Percentiles rank a stretch among this genome's conserved stretches.
Evolutionary conservation across 129 eudicot species (phyloP).

Genomic region (Heracleum sosnowskyi): DNA sequence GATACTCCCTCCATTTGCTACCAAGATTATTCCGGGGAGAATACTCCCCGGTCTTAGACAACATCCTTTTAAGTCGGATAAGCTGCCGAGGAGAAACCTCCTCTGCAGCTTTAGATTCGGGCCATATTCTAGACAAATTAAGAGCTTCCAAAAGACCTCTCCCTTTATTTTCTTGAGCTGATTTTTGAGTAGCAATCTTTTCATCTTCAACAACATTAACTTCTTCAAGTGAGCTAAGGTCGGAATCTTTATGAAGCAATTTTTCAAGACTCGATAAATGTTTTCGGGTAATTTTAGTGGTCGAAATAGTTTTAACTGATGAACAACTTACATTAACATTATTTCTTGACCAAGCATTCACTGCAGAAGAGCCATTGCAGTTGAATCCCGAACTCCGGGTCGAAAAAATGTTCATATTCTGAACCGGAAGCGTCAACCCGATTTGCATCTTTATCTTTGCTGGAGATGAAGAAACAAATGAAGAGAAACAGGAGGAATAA

Average conservation of each 20-base stretch:
- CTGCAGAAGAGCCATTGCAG: conserved; percentile 25
- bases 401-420: conserved; percentile 27
- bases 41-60: conserved; percentile 47
- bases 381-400: conserved; percentile 31
- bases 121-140: conserved; percentile 56
- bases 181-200: neutral
- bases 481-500: neutral
- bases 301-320: conserved; percentile 7
- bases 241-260: conserved; percentile 33
- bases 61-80: conserved; percentile 42
- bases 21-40: conserved; percentile 64
- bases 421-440: conserved; percentile 54
- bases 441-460: conserved; percentile 6
- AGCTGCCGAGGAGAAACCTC: conserved; percentile 82
- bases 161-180: conserved; percentile 16
- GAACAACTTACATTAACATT: conserved; percentile 6
- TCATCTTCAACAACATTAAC: neutral
- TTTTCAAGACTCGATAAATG: conserved; percentile 61
- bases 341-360: conserved; percentile 32
- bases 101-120: conserved; percentile 66
- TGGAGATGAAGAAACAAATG: conserved; percentile 2
- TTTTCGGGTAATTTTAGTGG: conserved; percentile 25
- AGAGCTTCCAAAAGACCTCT: conserved; percentile 46
- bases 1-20: conserved; percentile 22
- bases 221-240: conserved; percentile 23